phyloP scores from a whole-genome alignment of 257 asterid species.

The Capsicum rhomboideum region DNA sequence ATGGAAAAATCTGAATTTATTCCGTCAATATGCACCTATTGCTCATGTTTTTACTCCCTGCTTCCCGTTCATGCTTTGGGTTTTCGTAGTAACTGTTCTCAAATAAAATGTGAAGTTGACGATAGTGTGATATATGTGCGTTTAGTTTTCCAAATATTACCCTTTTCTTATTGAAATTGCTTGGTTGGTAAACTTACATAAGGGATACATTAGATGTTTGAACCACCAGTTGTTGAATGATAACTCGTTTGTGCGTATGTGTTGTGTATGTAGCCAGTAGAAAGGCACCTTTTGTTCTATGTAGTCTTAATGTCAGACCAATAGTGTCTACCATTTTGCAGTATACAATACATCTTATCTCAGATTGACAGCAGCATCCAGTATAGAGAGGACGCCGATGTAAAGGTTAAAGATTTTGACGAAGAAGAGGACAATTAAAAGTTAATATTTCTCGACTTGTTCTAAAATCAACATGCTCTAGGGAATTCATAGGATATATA shows the following conservation, averaged over 20 bases:
- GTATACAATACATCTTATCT: slow-evolving; percentile 68
- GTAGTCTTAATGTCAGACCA: not conserved
- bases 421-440: slow-evolving; percentile 34
- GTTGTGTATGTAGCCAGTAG: not conserved
- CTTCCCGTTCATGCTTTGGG: not conserved
- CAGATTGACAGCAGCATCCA: slow-evolving; percentile 80
- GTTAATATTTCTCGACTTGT: not conserved
- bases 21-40: not conserved
- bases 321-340: slow-evolving; percentile 16
- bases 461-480: not conserved
- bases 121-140: not conserved
- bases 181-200: not conserved
- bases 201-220: not conserved
- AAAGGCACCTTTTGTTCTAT: not conserved
- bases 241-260: not conserved
- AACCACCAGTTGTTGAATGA: no score
- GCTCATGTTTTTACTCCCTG: not conserved
- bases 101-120: not conserved
- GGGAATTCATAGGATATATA: no score
- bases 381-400: slow-evolving; percentile 88
- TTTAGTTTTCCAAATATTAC: not conserved
- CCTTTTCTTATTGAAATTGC: not conserved
- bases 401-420: slow-evolving; percentile 79
- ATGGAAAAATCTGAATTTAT: no score
- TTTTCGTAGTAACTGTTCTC: not conserved